Conservation (phyloP, 2,329 filamentous ascomycete species). For the Cryphonectria carpinicola region DNA sequence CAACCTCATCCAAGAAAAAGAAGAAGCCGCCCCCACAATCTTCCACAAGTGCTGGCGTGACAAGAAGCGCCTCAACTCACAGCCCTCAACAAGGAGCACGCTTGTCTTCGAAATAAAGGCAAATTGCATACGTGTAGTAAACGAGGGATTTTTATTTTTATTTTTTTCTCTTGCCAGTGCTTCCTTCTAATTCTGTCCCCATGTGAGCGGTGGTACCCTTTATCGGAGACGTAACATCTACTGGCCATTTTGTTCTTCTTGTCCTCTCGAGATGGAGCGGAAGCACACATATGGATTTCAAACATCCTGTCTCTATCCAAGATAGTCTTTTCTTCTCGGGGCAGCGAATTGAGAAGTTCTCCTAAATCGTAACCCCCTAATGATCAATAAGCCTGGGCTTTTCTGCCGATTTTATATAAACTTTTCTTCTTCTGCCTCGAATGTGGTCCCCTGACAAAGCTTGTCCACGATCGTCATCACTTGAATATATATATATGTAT, state of each 20-base stretch:
- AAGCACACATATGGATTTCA: no score
- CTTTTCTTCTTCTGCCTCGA: no score
- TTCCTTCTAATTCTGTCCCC: background rate
- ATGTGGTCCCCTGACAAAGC: background rate
- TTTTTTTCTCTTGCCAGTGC: background rate
- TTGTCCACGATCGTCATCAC: background rate
- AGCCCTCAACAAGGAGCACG: background rate
- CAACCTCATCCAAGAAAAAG: conserved; percentile 43
- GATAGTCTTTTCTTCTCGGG: no score
- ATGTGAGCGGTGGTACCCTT: no score
- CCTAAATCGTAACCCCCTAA: no score
- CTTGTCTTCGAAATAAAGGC: background rate
- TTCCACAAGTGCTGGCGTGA: background rate
- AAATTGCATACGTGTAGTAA: background rate
- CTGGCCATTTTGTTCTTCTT: no score
- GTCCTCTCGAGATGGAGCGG: no score
- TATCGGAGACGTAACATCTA: no score
- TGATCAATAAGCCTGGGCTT: background rate
- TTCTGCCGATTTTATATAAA: background rate
- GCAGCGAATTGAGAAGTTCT: no score
- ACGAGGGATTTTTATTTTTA: background rate
- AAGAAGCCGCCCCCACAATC: background rate
- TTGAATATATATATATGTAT: no score
- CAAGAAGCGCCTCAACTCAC: background rate
- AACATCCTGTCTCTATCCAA: no score